Evolutionary conservation across 2,329 filamentous ascomycete species (phyloP).

Genomic region (Aureobasidium sp.): DNA sequence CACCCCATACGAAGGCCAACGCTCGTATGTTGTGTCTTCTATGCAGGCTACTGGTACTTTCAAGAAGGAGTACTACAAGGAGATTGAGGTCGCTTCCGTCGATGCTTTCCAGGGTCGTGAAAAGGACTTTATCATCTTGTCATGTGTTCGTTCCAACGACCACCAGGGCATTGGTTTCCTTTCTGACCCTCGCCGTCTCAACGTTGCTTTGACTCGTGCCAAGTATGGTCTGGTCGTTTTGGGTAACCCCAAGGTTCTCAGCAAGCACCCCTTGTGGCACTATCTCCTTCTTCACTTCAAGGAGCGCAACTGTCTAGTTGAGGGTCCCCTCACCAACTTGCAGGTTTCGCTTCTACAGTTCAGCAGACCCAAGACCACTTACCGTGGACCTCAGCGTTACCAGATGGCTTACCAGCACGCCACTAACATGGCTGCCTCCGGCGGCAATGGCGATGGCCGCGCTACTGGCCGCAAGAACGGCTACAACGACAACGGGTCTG

Average conservation of each 20-base stretch:
- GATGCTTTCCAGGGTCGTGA: slow-evolving; percentile 98
- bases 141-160: slow-evolving; percentile 96
- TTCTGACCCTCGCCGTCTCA: slow-evolving; percentile 93
- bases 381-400: slow-evolving; percentile 80
- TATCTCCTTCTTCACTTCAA: slow-evolving; percentile 94
- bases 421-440: slow-evolving; percentile 50
- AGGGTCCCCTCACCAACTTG: slow-evolving; percentile 91
- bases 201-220: slow-evolving; percentile 91
- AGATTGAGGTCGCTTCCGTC: slow-evolving; percentile 95
- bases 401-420: slow-evolving; percentile 70
- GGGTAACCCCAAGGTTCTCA: slow-evolving; percentile 93
- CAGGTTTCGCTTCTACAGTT: slow-evolving; percentile 94
- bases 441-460: slow-evolving; percentile 22
- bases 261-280: slow-evolving; percentile 97
- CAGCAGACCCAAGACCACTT: slow-evolving; percentile 84
- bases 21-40: slow-evolving; percentile 97
- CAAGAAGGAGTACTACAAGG: slow-evolving; percentile 98
- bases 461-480: slow-evolving; percentile 46
- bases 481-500: slow-evolving; percentile 68
- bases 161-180: slow-evolving; percentile 98
- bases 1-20: slow-evolving; percentile 95
- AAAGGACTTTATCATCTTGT: slow-evolving; percentile 97
- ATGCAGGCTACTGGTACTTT: slow-evolving; percentile 97
- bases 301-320: slow-evolving; percentile 89
- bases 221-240: slow-evolving; percentile 96